Evolutionary conservation across 2,329 filamentous ascomycete genomes (phyloP).

Genomic region (Phaeosphaeriaceae sp.): DNA sequence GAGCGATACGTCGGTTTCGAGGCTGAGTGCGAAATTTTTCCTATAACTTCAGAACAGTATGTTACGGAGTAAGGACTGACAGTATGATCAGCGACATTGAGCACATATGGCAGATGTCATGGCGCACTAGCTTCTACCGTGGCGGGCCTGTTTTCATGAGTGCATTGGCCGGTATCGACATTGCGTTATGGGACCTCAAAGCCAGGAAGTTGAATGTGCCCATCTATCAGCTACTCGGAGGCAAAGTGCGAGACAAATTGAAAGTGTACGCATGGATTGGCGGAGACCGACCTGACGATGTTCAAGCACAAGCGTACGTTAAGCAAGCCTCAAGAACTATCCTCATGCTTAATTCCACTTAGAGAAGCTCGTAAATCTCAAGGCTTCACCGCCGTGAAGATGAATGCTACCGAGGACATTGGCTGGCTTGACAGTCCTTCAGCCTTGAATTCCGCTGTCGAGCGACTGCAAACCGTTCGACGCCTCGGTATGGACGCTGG

Average conservation of each 20-base stretch:
- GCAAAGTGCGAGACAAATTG: conserved; percentile 73
- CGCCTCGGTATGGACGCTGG: conserved; percentile 74
- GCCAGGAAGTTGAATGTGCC: conserved; percentile 69
- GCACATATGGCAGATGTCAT: conserved; percentile 79
- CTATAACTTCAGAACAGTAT: neutral
- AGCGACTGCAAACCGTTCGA: conserved; percentile 73
- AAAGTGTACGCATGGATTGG: conserved; percentile 83
- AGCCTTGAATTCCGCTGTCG: conserved; percentile 67
- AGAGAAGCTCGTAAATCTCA: conserved; percentile 65
- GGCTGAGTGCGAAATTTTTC: conserved; percentile 64
- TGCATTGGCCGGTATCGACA: conserved; percentile 78
- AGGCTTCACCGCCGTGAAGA: conserved; percentile 73
- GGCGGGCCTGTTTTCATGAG: conserved; percentile 83
- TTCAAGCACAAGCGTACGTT: conserved; percentile 67
- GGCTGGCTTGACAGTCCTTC: conserved; percentile 78
- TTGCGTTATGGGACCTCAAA: conserved; percentile 82
- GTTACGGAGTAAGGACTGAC: neutral
- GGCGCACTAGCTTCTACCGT: conserved; percentile 74
- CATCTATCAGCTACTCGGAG: conserved; percentile 76
- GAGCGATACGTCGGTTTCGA: conserved; percentile 70
- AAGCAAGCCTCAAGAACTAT: too few relatives aligned
- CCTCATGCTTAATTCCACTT: neutral
- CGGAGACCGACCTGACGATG: conserved; percentile 72
- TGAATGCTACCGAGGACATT: conserved; percentile 80
- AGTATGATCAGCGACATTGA: conserved; percentile 70